phyloP scores from a whole-genome alignment of 2,329 filamentous ascomycete species.

The Rutstroemia sp. region DNA sequence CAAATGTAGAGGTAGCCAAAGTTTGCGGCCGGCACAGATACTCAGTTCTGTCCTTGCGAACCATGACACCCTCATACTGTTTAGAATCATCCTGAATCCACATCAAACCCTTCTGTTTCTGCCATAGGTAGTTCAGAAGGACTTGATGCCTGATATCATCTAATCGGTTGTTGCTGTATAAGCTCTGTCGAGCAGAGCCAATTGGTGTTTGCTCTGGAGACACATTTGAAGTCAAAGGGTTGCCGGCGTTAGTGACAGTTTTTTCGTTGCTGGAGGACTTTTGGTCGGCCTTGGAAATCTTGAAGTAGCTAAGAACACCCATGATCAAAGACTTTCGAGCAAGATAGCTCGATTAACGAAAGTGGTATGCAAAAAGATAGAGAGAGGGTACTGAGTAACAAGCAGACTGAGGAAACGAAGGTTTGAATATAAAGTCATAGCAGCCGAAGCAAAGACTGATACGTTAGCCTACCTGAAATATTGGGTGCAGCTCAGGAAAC shows the following conservation, averaged over 20 bases:
- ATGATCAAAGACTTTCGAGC: neutral
- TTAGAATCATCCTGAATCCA: conserved; percentile 66
- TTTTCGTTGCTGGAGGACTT: conserved; percentile 5
- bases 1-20: conserved; percentile 55
- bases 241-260: neutral
- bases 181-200: conserved; percentile 4
- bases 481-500: conserved; percentile 1
- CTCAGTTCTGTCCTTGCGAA: conserved; percentile 58
- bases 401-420: conserved; percentile 5
- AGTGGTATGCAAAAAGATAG: conserved; percentile 1
- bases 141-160: conserved; percentile 75
- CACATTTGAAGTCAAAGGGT: neutral
- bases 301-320: conserved; percentile 8
- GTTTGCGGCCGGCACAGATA: conserved; percentile 68
- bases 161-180: conserved; percentile 27
- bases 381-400: neutral
- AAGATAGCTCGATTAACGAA: conserved; percentile 7
- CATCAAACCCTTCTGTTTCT: conserved; percentile 66
- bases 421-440: conserved; percentile 3
- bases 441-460: neutral
- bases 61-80: conserved; percentile 62
- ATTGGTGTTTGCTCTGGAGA: neutral
- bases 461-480: neutral
- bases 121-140: conserved; percentile 77
- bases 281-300: conserved; percentile 4